phyloP scores from a whole-genome alignment of 768 basidiomycete species.

The Mycena kentingensis region DNA sequence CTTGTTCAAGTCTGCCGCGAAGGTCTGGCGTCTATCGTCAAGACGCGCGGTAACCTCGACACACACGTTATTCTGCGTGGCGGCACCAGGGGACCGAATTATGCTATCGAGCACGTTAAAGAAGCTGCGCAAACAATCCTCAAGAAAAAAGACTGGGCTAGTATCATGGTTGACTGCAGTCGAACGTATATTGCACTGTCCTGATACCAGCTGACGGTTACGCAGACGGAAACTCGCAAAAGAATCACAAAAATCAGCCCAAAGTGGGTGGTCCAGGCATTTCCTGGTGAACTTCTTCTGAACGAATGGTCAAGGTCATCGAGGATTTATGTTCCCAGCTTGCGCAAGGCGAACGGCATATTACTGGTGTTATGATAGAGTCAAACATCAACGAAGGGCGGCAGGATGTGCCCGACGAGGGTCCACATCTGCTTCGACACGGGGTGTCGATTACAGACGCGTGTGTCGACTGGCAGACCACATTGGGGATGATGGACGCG shows the following conservation, averaged over 20 bases:
- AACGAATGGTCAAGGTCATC: too few relatives aligned
- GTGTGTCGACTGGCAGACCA: constrained; percentile 84
- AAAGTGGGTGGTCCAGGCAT: too few relatives aligned
- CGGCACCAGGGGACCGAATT: constrained; percentile 91
- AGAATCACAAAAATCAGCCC: constrained; percentile 92
- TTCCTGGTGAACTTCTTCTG: too few relatives aligned
- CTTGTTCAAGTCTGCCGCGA: neutral
- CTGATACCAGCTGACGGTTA: constrained; percentile 2
- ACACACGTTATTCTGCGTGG: constrained; percentile 97
- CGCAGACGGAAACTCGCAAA: constrained; percentile 91
- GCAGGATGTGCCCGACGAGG: constrained; percentile 82
- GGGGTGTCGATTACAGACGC: constrained; percentile 92
- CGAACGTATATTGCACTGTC: constrained; percentile 46
- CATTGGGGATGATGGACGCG: constrained; percentile 70
- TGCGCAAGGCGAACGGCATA: constrained; percentile 60
- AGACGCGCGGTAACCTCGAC: constrained; percentile 81
- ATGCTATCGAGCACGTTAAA: constrained; percentile 67
- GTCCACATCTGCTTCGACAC: constrained; percentile 68
- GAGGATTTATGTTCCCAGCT: constrained; percentile 76
- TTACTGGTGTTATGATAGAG: constrained; percentile 98
- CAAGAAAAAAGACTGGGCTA: constrained; percentile 65
- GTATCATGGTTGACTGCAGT: constrained; percentile 88
- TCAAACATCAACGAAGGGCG: constrained; percentile 88
- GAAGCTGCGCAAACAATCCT: constrained; percentile 61
- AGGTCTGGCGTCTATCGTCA: constrained; percentile 90